Conservation (phyloP, 495 filamentous ascomycete species). For the Penicillium lividum region DNA sequence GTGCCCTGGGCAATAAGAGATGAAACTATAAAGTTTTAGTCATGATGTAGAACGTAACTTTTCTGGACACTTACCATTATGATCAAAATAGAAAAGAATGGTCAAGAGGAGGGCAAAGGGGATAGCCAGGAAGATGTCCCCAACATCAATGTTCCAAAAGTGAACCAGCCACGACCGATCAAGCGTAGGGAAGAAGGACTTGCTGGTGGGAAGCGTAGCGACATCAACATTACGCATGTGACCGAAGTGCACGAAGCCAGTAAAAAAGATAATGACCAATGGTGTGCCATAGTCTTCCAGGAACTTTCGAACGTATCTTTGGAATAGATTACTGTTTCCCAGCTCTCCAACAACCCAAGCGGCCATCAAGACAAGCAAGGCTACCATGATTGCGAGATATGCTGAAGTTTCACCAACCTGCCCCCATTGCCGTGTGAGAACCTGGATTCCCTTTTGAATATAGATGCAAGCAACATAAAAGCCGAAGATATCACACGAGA, state of each 20-base stretch:
- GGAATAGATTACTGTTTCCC: conserved; percentile 69
- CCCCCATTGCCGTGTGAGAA: conserved; percentile 65
- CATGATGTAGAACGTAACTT: neutral
- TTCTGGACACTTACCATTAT: conserved; percentile 62
- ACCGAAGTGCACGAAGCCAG: conserved; percentile 83
- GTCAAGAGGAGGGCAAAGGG: conserved; percentile 87
- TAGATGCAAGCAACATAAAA: conserved; percentile 90
- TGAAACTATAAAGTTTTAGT: conserved; percentile 54
- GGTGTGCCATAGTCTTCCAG: conserved; percentile 84
- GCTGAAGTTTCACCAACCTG: conserved; percentile 58
- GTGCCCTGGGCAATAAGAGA: conserved; percentile 89
- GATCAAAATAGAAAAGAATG: conserved; percentile 91
- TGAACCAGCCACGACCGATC: conserved; percentile 80
- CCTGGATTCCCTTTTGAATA: conserved; percentile 80
- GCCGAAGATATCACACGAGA: conserved; percentile 85
- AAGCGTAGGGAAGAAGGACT: conserved; percentile 78
- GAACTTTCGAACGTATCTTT: conserved; percentile 70
- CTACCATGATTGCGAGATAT: conserved; percentile 72
- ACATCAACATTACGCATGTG: conserved; percentile 69
- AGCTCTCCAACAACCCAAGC: conserved; percentile 72
- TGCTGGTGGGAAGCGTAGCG: conserved; percentile 66
- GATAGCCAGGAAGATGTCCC: conserved; percentile 81
- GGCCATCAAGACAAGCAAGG: conserved; percentile 69
- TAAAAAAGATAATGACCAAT: conserved; percentile 83
- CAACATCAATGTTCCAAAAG: conserved; percentile 81